These are phyloP conservation scores for Xylaria sp. DNA, from an alignment of 2,329 filamentous ascomycete species.

Conservation along the genomic window DNA sequence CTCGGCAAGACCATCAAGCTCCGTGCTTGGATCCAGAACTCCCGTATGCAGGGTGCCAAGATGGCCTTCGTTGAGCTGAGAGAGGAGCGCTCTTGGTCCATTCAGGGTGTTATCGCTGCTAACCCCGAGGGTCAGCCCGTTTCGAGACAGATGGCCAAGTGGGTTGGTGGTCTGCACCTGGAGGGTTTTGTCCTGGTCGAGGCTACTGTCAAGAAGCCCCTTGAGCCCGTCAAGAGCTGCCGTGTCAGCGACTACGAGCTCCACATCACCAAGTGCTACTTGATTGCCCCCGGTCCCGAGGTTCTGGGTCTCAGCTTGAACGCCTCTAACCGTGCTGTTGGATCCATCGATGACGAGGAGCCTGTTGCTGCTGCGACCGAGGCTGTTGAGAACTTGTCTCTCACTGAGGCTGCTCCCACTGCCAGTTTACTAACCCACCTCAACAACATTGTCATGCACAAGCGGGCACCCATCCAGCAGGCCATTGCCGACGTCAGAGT, in stretches of 20 bases:
- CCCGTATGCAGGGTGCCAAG: conserved; percentile 82
- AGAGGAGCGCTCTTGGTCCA: conserved; percentile 66
- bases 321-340: conserved; percentile 49
- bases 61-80: conserved; percentile 85
- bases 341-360: conserved; percentile 56
- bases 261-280: conserved; percentile 79
- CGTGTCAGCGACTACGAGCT: conserved; percentile 76
- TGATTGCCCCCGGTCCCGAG: conserved; percentile 60
- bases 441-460: conserved; percentile 88
- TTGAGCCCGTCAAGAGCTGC: conserved; percentile 84
- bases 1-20: conserved; percentile 68
- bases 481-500: conserved; percentile 57
- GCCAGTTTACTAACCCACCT: conserved; percentile 80
- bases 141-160: conserved; percentile 92
- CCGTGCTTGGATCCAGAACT: conserved; percentile 79
- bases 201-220: conserved; percentile 72
- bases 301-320: conserved; percentile 54
- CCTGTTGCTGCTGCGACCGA: conserved; percentile 29
- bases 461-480: conserved; percentile 85
- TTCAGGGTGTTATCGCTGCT: conserved; percentile 74
- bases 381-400: conserved; percentile 38
- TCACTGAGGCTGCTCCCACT: conserved; percentile 49
- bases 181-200: conserved; percentile 82
- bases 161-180: conserved; percentile 65
- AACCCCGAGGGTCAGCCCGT: conserved; percentile 57